phyloP scores from a whole-genome alignment of 2,329 filamentous ascomycete genomes.

The Aspergillus nomiae region DNA sequence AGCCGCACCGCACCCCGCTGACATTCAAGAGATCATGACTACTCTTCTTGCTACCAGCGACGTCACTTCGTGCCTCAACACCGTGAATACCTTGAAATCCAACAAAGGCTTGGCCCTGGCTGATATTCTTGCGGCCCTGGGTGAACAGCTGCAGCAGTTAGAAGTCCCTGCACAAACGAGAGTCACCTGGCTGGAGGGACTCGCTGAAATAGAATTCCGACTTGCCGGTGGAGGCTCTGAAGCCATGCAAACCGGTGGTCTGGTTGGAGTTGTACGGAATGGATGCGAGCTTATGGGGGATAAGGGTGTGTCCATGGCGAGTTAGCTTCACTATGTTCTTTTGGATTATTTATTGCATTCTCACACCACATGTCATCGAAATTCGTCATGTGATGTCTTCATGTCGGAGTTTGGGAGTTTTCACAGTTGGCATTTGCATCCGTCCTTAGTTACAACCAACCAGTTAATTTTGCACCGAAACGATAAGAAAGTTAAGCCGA shows the following conservation, averaged over 20 bases:
- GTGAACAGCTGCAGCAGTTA: conserved; percentile 78
- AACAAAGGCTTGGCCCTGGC: conserved; percentile 85
- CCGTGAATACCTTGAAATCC: conserved; percentile 83
- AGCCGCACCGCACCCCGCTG: conserved; percentile 86
- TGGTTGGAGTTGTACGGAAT: conserved; percentile 84
- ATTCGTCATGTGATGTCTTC: not conserved
- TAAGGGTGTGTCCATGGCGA: conserved; percentile 22
- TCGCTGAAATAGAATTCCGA: conserved; percentile 91
- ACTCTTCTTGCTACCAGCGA: conserved; percentile 83
- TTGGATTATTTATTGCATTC: not conserved
- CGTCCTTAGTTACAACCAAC: not conserved
- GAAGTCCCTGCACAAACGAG: conserved; percentile 85
- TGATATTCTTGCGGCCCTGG: conserved; percentile 85
- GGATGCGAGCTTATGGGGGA: conserved; percentile 75
- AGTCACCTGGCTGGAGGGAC: conserved; percentile 85
- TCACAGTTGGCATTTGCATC: not conserved
- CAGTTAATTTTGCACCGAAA: not conserved
- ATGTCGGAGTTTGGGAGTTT: conserved; percentile 1
- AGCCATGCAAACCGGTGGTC: conserved; percentile 83
- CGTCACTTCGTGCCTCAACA: conserved; percentile 84
- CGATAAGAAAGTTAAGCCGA: not conserved
- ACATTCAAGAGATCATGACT: conserved; percentile 80
- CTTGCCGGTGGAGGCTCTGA: conserved; percentile 87
- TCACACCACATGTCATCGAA: not conserved
- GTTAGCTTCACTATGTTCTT: not conserved